Percentiles rank a stretch among this genome's conserved stretches.
Evolutionary conservation across 257 asterid genomes (phyloP).

Genomic region (Nicotiana obtusifolia): DNA sequence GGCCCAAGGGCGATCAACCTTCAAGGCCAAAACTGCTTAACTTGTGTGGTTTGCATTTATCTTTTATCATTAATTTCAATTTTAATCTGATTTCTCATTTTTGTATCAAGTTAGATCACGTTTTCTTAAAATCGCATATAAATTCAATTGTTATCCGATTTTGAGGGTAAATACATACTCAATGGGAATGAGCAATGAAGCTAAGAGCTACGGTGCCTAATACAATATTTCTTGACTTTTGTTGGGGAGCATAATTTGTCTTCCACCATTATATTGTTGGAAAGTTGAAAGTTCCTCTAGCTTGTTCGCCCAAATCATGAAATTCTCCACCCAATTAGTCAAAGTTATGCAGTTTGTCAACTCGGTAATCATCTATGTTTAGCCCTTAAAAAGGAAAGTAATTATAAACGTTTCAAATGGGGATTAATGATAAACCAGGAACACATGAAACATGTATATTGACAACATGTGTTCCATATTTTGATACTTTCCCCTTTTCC

Average conservation of each 20-base stretch:
- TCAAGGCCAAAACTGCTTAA: no score
- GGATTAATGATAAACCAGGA: neutral
- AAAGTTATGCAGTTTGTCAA: neutral
- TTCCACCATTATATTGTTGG: neutral
- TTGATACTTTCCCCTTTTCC: neutral
- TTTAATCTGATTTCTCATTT: no score
- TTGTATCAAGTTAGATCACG: no score
- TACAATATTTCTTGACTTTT: neutral
- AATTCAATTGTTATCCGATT: no score
- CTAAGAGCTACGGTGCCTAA: neutral
- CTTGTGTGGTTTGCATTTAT: no score
- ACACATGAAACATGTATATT: no score
- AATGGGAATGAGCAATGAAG: neutral
- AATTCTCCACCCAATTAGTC: constrained; percentile 5
- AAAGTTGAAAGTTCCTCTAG: neutral
- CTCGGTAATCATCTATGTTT: neutral
- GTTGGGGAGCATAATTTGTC: neutral
- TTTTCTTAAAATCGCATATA: no score
- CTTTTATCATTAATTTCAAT: no score
- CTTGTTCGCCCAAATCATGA: neutral
- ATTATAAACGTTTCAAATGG: neutral
- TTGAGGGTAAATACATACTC: neutral
- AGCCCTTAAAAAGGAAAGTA: neutral
- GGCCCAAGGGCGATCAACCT: no score
- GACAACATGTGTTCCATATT: neutral